phyloP scores from a whole-genome alignment of 331 rosid species.

The Malus hybrid region DNA sequence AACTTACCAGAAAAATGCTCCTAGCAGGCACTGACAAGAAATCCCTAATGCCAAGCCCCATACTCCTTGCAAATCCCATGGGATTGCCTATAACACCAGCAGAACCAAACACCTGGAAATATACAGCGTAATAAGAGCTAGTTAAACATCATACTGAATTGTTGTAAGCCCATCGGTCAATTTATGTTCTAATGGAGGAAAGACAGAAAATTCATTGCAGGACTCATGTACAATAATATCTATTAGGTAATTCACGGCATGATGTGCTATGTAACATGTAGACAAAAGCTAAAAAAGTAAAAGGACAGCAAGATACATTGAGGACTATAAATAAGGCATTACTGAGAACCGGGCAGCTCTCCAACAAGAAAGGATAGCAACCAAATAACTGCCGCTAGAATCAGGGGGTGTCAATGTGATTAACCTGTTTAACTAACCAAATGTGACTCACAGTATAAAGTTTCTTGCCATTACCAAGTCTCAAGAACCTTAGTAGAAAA shows the following conservation, averaged over 20 bases:
- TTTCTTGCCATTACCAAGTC: neutral
- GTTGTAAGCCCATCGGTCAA: neutral
- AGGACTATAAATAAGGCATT: neutral
- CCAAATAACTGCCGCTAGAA: neutral
- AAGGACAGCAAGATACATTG: neutral
- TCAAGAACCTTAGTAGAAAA: neutral
- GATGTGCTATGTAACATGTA: neutral
- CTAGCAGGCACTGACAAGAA: conserved; percentile 86
- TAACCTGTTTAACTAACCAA: neutral
- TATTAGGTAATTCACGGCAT: neutral
- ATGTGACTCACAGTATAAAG: neutral
- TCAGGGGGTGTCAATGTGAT: neutral
- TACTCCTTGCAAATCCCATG: conserved; percentile 91
- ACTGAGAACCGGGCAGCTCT: neutral
- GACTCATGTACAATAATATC: neutral
- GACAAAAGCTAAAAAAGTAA: neutral
- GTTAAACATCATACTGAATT: neutral
- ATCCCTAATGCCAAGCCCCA: conserved; percentile 86
- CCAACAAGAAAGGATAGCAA: neutral
- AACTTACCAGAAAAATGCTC: conserved; percentile 64
- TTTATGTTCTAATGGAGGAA: neutral
- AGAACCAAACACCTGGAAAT: conserved; percentile 81
- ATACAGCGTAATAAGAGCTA: neutral
- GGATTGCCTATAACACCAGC: conserved; percentile 99
- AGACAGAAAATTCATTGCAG: neutral